These are phyloP conservation scores for Fennellomyces sp. DNA, from an alignment of 371 early-diverging fungal genomes.

Conservation along the genomic window DNA sequence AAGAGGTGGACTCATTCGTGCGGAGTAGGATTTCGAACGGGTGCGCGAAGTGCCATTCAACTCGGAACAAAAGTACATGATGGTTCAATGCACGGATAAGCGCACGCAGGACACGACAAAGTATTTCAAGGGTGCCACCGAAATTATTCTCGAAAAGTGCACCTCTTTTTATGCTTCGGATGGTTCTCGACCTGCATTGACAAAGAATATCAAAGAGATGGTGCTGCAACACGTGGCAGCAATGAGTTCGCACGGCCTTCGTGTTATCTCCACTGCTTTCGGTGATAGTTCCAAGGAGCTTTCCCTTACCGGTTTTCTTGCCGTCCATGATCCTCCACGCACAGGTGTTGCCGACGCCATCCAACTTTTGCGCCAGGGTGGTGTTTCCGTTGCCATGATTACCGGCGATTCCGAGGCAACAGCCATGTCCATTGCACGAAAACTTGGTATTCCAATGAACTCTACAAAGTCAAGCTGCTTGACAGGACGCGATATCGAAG, in stretches of 20 bases:
- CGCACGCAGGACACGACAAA: slow-evolving; percentile 31
- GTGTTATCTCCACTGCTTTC: slow-evolving; percentile 86
- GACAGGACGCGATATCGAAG: slow-evolving; percentile 77
- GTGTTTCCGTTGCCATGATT: slow-evolving; percentile 87
- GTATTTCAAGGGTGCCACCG: slow-evolving; percentile 82
- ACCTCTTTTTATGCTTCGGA: slow-evolving; percentile 58
- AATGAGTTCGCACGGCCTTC: slow-evolving; percentile 82
- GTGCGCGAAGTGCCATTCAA: slow-evolving; percentile 86
- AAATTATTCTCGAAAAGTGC: slow-evolving; percentile 73
- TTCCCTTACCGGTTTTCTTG: slow-evolving; percentile 81
- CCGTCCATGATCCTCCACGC: slow-evolving; percentile 87
- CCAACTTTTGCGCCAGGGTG: slow-evolving; percentile 62
- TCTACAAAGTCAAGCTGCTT: slow-evolving; percentile 55
- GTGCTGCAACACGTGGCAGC: slow-evolving; percentile 62
- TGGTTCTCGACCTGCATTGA: slow-evolving; percentile 35
- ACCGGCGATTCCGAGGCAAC: slow-evolving; percentile 91
- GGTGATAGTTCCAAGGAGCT: slow-evolving; percentile 61
- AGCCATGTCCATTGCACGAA: slow-evolving; percentile 79
- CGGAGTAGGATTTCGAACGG: slow-evolving; percentile 54
- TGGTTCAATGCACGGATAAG: slow-evolving; percentile 54
- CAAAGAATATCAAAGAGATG: slow-evolving; percentile 50
- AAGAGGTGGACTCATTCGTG: not conserved
- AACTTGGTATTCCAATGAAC: slow-evolving; percentile 72
- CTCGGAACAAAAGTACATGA: slow-evolving; percentile 93
- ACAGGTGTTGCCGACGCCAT: slow-evolving; percentile 72